A percentile compares a stretch with the other conserved stretches of the same genome.
These are phyloP conservation scores for Colletotrichum zoysiae DNA, from an alignment of 2,329 filamentous ascomycete genomes.

Conservation along the genomic window DNA sequence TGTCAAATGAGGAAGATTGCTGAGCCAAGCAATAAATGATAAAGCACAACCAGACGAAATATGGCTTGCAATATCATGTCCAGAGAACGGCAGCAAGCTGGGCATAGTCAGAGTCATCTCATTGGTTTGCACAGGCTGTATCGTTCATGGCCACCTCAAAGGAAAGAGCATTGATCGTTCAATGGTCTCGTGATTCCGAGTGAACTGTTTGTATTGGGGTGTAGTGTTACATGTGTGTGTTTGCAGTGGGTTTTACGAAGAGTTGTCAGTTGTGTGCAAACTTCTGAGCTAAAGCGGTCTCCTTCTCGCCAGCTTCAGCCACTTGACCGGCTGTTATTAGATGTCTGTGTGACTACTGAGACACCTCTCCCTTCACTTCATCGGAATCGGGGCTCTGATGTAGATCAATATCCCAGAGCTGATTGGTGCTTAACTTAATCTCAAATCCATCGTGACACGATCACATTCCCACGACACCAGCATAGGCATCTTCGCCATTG, in stretches of 20 bases:
- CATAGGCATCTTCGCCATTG: neutral
- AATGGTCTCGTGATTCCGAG: neutral
- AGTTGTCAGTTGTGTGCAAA: neutral
- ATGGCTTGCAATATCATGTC: rapidly evolving
- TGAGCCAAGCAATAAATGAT: neutral
- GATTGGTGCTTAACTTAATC: neutral
- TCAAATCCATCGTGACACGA: neutral
- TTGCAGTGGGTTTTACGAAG: neutral
- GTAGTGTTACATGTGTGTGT: neutral
- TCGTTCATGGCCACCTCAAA: neutral
- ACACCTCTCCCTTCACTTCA: neutral
- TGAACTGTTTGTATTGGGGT: neutral
- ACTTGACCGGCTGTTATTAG: neutral
- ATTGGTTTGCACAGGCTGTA: neutral
- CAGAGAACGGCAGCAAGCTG: too few species aligned
- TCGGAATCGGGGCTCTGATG: neutral
- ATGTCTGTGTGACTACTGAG: neutral
- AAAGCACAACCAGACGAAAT: too few species aligned
- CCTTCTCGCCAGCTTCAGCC: too few species aligned
- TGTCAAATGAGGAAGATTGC: too few species aligned
- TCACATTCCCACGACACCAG: neutral
- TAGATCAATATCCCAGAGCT: neutral
- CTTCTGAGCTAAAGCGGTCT: neutral
- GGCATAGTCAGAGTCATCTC: neutral
- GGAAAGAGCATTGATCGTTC: neutral